These are phyloP conservation scores for Hyphopichia khmerensis DNA, from an alignment of 1,139 yeast genomes.

Conservation along the genomic window DNA sequence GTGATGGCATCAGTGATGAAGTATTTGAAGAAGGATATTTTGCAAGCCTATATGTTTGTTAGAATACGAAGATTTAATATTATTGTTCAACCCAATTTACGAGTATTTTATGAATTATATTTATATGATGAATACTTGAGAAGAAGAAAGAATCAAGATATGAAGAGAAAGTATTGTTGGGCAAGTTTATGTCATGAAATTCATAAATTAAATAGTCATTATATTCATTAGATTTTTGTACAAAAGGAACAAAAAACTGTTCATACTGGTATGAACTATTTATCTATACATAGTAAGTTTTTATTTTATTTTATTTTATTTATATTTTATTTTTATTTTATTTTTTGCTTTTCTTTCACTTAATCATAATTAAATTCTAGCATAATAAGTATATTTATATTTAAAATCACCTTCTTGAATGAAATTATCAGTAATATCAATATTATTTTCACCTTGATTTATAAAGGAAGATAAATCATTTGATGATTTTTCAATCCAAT, in stretches of 20 bases:
- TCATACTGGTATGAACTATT: constrained; percentile 1
- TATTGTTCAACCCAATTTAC: constrained; percentile 86
- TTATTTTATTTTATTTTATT: no score
- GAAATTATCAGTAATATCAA: constrained; percentile 33
- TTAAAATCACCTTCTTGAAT: constrained; percentile 49
- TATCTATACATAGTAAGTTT: neutral
- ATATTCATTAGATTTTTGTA: constrained; percentile 14
- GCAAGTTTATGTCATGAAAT: constrained; percentile 32
- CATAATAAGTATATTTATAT: constrained; percentile 41
- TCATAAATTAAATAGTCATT: constrained; percentile 32
- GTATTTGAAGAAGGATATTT: constrained; percentile 58
- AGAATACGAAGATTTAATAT: constrained; percentile 83
- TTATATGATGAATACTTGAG: constrained; percentile 66
- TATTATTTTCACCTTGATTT: constrained; percentile 29
- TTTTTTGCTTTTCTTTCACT: neutral
- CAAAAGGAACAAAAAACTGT: neutral
- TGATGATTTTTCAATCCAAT: constrained; percentile 36
- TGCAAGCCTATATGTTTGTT: constrained; percentile 76
- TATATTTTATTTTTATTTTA: neutral
- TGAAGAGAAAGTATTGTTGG: constrained; percentile 30
- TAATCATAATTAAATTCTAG: constrained; percentile 7
- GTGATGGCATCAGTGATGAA: constrained; percentile 91
- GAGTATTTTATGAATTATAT: constrained; percentile 80
- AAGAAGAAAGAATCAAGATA: constrained; percentile 9
- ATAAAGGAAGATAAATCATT: constrained; percentile 40